phyloP scores from a whole-genome alignment of 495 filamentous ascomycete genomes.

The Penicillium lividum region DNA sequence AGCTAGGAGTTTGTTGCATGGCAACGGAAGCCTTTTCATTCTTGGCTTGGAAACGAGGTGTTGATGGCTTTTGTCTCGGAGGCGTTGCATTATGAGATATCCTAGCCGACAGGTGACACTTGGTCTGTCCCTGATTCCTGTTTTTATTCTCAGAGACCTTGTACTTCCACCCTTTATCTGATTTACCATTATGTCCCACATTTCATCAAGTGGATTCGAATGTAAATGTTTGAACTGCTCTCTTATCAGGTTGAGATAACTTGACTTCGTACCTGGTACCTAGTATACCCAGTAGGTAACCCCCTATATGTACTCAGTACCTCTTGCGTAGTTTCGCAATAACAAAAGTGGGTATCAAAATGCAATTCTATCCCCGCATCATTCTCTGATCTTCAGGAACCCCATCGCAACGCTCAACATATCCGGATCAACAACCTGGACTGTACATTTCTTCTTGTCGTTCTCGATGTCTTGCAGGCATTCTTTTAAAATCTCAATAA shows the following conservation, averaged over 20 bases:
- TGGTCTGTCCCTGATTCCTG: not conserved
- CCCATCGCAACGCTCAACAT: constrained; percentile 41
- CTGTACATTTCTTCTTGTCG: constrained; percentile 7
- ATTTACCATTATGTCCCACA: not conserved
- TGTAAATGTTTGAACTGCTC: not conserved
- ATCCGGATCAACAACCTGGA: constrained; percentile 31
- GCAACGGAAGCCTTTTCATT: constrained; percentile 30
- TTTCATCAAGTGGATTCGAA: not conserved
- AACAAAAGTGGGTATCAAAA: not conserved
- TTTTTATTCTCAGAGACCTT: not conserved
- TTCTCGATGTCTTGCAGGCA: constrained; percentile 37
- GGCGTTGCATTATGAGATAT: constrained; percentile 13
- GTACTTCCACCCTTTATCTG: not conserved
- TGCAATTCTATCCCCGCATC: not conserved
- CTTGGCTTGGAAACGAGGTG: constrained; percentile 23
- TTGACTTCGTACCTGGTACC: too few species aligned
- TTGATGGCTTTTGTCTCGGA: constrained; percentile 23
- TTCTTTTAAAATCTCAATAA: constrained; percentile 40
- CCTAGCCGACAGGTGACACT: not conserved
- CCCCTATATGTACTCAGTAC: too few species aligned
- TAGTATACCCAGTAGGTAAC: too few species aligned
- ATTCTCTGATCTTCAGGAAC: constrained; percentile 36
- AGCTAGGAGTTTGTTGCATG: constrained; percentile 45
- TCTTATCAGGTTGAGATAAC: too few species aligned
- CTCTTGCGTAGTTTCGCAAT: not conserved